A percentile compares a stretch with the other conserved stretches of the same genome.
phyloP scores from a whole-genome alignment of 768 basidiomycete genomes.

The Coprinopsis marcescibilis region DNA sequence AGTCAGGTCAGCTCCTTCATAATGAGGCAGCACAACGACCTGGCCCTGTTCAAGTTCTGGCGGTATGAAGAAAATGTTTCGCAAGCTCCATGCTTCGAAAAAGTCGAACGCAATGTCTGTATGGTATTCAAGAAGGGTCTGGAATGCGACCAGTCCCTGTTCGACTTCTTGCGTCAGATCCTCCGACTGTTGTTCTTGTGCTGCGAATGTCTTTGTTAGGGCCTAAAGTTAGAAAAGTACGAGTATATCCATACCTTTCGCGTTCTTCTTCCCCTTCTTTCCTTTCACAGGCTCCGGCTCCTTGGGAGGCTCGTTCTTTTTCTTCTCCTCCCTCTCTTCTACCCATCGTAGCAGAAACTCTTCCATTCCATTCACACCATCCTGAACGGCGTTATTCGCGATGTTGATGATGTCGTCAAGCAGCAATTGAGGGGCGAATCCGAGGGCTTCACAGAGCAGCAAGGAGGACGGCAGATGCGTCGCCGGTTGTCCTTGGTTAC shows the following conservation, averaged over 20 bases:
- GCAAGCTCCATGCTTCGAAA: constrained; percentile 83
- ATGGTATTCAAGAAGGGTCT: constrained; percentile 83
- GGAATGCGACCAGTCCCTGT: constrained; percentile 79
- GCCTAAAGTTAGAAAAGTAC: background rate
- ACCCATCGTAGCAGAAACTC: constrained; percentile 72
- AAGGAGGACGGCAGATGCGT: constrained; percentile 31
- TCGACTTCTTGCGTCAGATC: constrained; percentile 55
- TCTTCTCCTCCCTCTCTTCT: constrained; percentile 47
- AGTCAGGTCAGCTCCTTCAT: constrained; percentile 64
- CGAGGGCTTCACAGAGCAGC: constrained; percentile 67
- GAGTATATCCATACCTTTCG: constrained; percentile 11
- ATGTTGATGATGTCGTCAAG: constrained; percentile 85
- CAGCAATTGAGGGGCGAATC: constrained; percentile 78
- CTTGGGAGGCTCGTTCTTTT: constrained; percentile 17
- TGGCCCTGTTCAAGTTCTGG: constrained; percentile 43
- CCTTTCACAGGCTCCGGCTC: constrained; percentile 18
- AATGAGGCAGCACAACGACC: constrained; percentile 65
- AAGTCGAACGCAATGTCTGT: constrained; percentile 89
- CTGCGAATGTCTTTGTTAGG: background rate
- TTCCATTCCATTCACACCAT: constrained; percentile 76
- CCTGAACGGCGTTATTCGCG: constrained; percentile 72
- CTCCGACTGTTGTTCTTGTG: constrained; percentile 40
- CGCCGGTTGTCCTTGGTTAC: background rate
- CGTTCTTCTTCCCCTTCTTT: constrained; percentile 9
- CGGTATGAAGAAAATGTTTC: constrained; percentile 81